Evolutionary conservation across 2,329 filamentous ascomycete species (phyloP).

Genomic region (Aureobasidium sp.): DNA sequence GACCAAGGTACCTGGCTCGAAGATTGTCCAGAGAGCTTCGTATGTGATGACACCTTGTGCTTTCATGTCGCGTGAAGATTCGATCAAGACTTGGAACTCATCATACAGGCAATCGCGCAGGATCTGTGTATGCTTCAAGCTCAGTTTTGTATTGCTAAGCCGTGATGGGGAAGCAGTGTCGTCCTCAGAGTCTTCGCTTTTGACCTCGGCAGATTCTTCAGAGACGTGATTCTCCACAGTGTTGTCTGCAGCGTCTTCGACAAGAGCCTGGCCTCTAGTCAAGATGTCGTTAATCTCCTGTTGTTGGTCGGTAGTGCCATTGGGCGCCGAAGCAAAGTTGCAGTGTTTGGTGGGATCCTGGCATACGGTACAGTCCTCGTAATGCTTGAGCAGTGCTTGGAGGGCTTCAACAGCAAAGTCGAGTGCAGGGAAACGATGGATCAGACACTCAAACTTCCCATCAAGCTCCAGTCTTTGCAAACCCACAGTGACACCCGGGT

Average conservation of each 20-base stretch:
- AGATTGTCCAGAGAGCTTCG: constrained; percentile 27
- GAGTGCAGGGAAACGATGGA: constrained; percentile 52
- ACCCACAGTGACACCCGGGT: constrained; percentile 51
- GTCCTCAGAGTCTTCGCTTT: background rate
- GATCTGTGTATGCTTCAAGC: constrained; percentile 30
- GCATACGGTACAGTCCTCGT: background rate
- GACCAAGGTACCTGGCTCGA: constrained; percentile 25
- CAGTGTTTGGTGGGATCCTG: background rate
- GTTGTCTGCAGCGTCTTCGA: background rate
- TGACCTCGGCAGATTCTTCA: background rate
- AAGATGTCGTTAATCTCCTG: background rate
- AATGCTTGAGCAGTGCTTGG: constrained; percentile 8
- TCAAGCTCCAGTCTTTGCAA: constrained; percentile 53
- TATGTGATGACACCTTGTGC: constrained; percentile 26
- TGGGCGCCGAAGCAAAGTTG: background rate
- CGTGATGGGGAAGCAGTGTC: background rate
- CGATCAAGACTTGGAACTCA: constrained; percentile 34
- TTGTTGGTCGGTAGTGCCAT: background rate
- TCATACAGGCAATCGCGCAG: constrained; percentile 29
- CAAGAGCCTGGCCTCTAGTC: background rate
- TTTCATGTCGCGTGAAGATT: constrained; percentile 30
- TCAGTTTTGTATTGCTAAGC: background rate
- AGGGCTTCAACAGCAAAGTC: constrained; percentile 30
- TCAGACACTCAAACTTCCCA: constrained; percentile 53
- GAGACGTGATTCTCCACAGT: background rate